Evolutionary conservation across 169 alveolate species (phyloP).

Genomic region (Cardiosporidium cionae): DNA sequence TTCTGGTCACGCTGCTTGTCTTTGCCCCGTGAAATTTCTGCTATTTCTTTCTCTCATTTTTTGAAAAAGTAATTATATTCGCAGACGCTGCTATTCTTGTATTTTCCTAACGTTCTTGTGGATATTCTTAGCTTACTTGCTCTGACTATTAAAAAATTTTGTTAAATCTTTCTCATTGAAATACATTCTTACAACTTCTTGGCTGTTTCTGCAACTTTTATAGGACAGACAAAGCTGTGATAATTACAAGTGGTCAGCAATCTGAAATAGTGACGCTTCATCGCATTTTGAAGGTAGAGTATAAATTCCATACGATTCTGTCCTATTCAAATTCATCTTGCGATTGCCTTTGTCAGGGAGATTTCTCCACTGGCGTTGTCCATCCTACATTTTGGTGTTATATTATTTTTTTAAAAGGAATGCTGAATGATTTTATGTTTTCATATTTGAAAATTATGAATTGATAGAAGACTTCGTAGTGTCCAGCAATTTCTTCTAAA

Average conservation of each 20-base stretch:
- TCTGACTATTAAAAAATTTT: no score
- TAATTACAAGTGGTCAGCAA: conserved; percentile 37
- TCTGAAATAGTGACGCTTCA: conserved; percentile 35
- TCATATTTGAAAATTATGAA: not conserved
- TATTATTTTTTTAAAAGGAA: not conserved
- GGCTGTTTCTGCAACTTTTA: no score
- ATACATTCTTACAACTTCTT: no score
- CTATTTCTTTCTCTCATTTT: no score
- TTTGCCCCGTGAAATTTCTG: no score
- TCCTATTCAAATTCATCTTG: not conserved
- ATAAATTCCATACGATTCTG: not conserved
- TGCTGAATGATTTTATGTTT: not conserved
- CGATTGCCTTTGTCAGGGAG: not conserved
- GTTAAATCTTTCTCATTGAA: no score
- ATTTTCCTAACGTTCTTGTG: no score
- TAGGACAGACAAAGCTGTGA: conserved; percentile 33
- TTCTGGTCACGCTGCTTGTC: no score
- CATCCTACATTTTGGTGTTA: not conserved
- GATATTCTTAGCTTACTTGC: no score
- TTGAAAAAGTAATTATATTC: no score
- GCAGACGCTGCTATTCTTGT: no score
- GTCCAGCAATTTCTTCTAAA: not conserved
- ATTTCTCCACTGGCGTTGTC: not conserved
- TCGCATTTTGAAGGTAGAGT: conserved; percentile 12
- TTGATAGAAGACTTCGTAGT: not conserved